Percentiles rank a stretch among this genome's conserved stretches.
phyloP scores from a whole-genome alignment of 208 protist species.

The Leishmania arabica region DNA sequence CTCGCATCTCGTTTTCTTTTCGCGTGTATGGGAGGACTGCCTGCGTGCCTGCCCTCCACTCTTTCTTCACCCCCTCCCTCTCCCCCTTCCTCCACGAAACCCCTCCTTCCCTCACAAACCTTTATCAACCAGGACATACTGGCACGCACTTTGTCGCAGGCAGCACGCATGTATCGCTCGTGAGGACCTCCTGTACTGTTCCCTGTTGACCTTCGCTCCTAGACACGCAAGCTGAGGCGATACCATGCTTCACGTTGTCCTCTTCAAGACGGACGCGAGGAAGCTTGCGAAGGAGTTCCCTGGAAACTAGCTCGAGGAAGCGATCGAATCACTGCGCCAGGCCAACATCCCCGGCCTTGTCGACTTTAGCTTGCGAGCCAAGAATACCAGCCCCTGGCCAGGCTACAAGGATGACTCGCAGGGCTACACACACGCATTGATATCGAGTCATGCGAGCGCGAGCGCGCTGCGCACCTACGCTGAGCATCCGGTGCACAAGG shows the following conservation, averaged over 20 bases:
- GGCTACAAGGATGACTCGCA: constrained; percentile 60
- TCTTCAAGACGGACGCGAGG: constrained; percentile 56
- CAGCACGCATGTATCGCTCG: background rate
- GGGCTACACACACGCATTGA: constrained; percentile 68
- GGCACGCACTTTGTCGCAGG: background rate
- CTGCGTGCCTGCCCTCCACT: background rate
- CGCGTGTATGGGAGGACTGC: background rate
- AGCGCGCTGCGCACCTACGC: constrained; percentile 53
- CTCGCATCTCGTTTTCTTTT: background rate
- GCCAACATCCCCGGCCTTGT: constrained; percentile 53
- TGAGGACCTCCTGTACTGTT: background rate
- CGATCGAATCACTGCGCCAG: constrained; percentile 29
- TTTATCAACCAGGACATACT: background rate
- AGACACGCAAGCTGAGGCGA: background rate
- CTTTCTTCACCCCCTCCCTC: background rate
- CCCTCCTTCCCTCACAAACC: background rate
- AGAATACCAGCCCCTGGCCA: constrained; percentile 43
- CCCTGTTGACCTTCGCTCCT: background rate
- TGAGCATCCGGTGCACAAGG: constrained; percentile 58
- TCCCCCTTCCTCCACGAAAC: background rate
- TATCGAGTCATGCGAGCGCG: constrained; percentile 62
- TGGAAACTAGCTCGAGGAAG: constrained; percentile 32
- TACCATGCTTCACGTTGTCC: constrained; percentile 53
- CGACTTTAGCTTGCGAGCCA: constrained; percentile 50
- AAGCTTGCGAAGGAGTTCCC: constrained; percentile 52